Conservation (phyloP, 192 early-diverging fungal genomes). For the Linnemannia zychae region DNA sequence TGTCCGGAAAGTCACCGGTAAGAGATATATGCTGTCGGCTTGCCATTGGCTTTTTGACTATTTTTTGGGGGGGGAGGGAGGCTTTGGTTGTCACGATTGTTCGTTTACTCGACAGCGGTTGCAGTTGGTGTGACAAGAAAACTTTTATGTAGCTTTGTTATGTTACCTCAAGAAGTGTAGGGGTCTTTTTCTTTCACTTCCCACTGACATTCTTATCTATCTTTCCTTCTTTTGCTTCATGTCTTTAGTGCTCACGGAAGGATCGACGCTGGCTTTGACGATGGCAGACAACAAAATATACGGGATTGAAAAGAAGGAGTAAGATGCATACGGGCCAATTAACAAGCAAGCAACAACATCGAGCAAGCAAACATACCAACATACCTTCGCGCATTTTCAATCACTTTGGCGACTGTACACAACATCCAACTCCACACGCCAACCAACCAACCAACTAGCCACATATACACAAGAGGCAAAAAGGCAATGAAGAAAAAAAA, state of each 20-base stretch:
- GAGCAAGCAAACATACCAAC: not conserved
- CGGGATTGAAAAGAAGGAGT: conserved; percentile 40
- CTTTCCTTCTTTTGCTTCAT: not conserved
- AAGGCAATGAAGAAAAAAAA: not conserved
- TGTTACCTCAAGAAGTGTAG: too few relatives aligned
- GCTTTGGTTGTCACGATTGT: too few relatives aligned
- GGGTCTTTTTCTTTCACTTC: not conserved
- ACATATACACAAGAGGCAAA: too few relatives aligned
- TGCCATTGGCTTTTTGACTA: too few relatives aligned
- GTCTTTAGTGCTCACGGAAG: conserved; percentile 41
- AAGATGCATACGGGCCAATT: not conserved
- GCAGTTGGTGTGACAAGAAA: too few relatives aligned
- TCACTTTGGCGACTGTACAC: not conserved
- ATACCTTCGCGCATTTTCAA: not conserved
- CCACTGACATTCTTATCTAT: not conserved
- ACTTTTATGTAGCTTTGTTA: too few relatives aligned
- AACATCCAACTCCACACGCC: not conserved
- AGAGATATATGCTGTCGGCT: not conserved
- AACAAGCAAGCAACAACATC: not conserved
- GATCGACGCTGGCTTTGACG: conserved; percentile 48
- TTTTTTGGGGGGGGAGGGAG: too few relatives aligned
- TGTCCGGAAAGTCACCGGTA: conserved; percentile 54
- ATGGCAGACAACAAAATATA: conserved; percentile 58
- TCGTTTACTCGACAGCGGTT: too few relatives aligned
- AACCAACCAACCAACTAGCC: too few relatives aligned